Evolutionary conservation across 495 filamentous ascomycete genomes (phyloP), one percentile per base, ranked within the genome.

Genomic region (Talaromyces liani): DNA sequence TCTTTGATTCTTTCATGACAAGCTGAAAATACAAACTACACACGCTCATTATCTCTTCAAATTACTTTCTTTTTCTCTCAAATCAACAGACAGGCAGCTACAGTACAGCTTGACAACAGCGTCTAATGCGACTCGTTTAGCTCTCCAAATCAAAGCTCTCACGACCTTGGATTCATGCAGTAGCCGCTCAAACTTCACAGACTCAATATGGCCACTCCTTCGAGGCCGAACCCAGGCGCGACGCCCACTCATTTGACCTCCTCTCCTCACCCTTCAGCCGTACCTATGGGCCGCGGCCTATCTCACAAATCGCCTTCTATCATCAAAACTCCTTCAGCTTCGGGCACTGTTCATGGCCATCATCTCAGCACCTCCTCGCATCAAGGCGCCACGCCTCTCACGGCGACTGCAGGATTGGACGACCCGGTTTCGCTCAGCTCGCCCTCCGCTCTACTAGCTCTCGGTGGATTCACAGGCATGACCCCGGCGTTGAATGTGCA

Each of bases 191-290:
- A 20, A 33, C 12, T 39, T 63, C 34, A 27, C 20, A 39, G n/a
- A 36, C 14, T 14, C 20, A 65, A 25, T 64, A 80, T 80, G 78
- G 77, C 78, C 47, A 80, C 78, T 33, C 78, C 78, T 22, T 77
- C 75, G 56, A 81, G 78, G 63, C 71, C 57, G 36, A 72, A 73
- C 45, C 76, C 73, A 18, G 79, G 68, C 51, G 71, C 79, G 36
- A 81, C 79, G 41, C 79, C 79, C 18, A 79, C 75, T n/a, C 73
- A 81, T 64, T 70, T 79, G 41, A 78, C 73, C 24, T 75, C 78
- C 12, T 81, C 79, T 18, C 79, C 79, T 34, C 76, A 73, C 56
- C 77, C 76, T 6, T 69, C 75, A 6, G 72, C 72, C 25, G 70
- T 70, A n/a, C 70, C 75, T 57, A 72, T 79, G 66, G 66, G 72